Conservation (phyloP, 768 basidiomycete species). For the Amanita molliuscula region DNA sequence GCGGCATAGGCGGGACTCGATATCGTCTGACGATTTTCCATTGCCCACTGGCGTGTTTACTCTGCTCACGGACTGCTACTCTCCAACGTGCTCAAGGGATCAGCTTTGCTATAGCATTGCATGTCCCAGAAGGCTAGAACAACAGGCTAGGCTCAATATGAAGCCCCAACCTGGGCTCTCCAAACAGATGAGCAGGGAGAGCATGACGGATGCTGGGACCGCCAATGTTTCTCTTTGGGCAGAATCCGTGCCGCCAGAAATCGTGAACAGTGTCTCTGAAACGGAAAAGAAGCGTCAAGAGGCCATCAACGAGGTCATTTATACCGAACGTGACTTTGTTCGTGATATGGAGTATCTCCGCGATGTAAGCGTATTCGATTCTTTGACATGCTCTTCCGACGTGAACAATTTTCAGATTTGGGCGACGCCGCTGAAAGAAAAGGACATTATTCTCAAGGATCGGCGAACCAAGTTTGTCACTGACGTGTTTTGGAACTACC, state of each 20-base stretch:
- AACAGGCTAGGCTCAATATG: constrained; percentile 91
- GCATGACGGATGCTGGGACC: constrained; percentile 58
- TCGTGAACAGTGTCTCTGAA: constrained; percentile 87
- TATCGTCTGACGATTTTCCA: constrained; percentile 48
- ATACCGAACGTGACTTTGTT: constrained; percentile 96
- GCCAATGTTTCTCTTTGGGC: constrained; percentile 81
- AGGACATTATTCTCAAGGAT: constrained; percentile 63
- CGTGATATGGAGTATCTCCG: constrained; percentile 96
- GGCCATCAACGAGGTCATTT: constrained; percentile 93
- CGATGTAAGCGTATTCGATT: constrained; percentile 47
- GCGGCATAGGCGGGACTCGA: constrained; percentile 20
- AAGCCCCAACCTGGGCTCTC: constrained; percentile 85
- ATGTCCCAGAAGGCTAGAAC: constrained; percentile 88
- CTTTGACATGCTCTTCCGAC: not conserved
- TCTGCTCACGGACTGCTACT: constrained; percentile 94
- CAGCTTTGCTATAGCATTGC: constrained; percentile 96
- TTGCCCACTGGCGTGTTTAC: constrained; percentile 94
- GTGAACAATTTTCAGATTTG: constrained; percentile 46
- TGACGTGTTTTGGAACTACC: constrained; percentile 97
- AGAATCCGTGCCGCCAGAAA: constrained; percentile 90
- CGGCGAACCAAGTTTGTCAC: constrained; percentile 78
- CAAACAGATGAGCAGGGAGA: constrained; percentile 75
- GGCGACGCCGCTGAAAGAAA: constrained; percentile 76
- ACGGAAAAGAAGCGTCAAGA: constrained; percentile 94
- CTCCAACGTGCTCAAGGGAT: constrained; percentile 91